Percentiles rank a stretch among this genome's conserved stretches.
These are phyloP conservation scores for Basidiobolus meristosporus DNA, from an alignment of 371 early-diverging fungal genomes.

Conservation along the genomic window DNA sequence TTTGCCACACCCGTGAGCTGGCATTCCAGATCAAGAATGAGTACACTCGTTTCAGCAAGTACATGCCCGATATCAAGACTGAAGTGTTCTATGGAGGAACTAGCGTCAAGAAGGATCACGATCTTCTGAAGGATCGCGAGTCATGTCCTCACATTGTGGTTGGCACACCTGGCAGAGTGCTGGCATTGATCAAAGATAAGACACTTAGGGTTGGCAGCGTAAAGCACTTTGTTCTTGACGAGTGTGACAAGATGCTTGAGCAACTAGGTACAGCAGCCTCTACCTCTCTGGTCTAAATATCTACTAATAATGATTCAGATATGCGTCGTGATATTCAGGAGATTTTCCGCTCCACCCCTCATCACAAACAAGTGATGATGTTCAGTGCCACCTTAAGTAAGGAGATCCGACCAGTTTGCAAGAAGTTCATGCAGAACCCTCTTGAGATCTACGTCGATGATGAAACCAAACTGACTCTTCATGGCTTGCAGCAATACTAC, in stretches of 20 bases:
- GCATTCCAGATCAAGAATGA: conserved; percentile 96
- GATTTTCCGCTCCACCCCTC: conserved; percentile 86
- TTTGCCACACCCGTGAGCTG: conserved; percentile 95
- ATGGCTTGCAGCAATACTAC: conserved; percentile 93
- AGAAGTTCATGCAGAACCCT: conserved; percentile 95
- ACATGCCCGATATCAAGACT: conserved; percentile 82
- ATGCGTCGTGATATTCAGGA: conserved; percentile 96
- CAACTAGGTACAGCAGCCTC: conserved; percentile 69
- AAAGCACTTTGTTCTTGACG: conserved; percentile 97
- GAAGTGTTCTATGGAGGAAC: conserved; percentile 89
- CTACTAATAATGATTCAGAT: conserved; percentile 38
- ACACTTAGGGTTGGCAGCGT: conserved; percentile 54
- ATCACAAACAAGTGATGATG: conserved; percentile 97
- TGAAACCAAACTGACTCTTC: conserved; percentile 93
- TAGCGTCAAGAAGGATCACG: conserved; percentile 55
- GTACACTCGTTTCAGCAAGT: conserved; percentile 85
- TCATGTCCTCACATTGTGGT: conserved; percentile 88
- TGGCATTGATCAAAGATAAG: conserved; percentile 74
- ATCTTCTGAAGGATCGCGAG: conserved; percentile 56
- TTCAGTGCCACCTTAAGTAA: conserved; percentile 89
- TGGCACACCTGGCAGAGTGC: conserved; percentile 96
- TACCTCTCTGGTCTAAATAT: no score
- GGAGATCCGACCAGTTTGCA: conserved; percentile 83
- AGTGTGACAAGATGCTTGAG: conserved; percentile 97
- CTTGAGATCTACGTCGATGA: conserved; percentile 96